phyloP scores from a whole-genome alignment of 2,329 filamentous ascomycete species.

The Tolypocladium capitatum region DNA sequence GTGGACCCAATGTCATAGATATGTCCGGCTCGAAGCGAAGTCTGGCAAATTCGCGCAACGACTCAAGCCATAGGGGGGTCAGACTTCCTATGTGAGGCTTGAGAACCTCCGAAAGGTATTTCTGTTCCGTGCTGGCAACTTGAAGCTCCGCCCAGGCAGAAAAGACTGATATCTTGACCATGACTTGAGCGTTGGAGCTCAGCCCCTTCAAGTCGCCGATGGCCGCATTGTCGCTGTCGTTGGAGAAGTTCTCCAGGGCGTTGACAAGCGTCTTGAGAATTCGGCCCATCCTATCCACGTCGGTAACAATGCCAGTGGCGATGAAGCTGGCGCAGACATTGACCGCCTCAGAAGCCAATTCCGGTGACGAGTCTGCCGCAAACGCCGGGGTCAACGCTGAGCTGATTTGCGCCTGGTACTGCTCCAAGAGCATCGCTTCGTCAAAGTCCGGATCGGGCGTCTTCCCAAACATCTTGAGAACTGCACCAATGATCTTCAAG shows the following conservation, averaged over 20 bases:
- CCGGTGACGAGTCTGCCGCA: slow-evolving; percentile 86
- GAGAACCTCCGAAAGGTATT: slow-evolving; percentile 76
- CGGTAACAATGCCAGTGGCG: slow-evolving; percentile 90
- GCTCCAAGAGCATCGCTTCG: slow-evolving; percentile 91
- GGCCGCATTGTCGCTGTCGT: slow-evolving; percentile 64
- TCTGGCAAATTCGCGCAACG: slow-evolving; percentile 82
- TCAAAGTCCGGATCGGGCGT: slow-evolving; percentile 93
- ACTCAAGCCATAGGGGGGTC: slow-evolving; percentile 88
- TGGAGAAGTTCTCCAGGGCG: slow-evolving; percentile 83
- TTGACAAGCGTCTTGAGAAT: slow-evolving; percentile 88
- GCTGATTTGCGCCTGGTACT: slow-evolving; percentile 97
- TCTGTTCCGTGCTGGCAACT: slow-evolving; percentile 84
- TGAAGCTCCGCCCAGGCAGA: slow-evolving; percentile 96
- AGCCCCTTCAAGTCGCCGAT: slow-evolving; percentile 90
- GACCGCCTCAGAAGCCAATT: slow-evolving; percentile 88
- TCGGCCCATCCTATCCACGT: slow-evolving; percentile 95
- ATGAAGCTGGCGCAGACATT: slow-evolving; percentile 98
- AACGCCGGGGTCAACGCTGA: slow-evolving; percentile 94
- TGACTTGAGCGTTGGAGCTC: slow-evolving; percentile 90
- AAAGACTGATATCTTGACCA: slow-evolving; percentile 96
- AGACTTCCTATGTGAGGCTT: slow-evolving; percentile 81
- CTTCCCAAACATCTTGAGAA: slow-evolving; percentile 91
- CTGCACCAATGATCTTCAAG: slow-evolving; percentile 82
- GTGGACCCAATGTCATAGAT: slow-evolving; percentile 74
- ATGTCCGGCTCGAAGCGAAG: slow-evolving; percentile 95